Evolutionary conservation across 2,329 filamentous ascomycete species (phyloP).

Genomic region (Paracorniculantispora psalliotae): DNA sequence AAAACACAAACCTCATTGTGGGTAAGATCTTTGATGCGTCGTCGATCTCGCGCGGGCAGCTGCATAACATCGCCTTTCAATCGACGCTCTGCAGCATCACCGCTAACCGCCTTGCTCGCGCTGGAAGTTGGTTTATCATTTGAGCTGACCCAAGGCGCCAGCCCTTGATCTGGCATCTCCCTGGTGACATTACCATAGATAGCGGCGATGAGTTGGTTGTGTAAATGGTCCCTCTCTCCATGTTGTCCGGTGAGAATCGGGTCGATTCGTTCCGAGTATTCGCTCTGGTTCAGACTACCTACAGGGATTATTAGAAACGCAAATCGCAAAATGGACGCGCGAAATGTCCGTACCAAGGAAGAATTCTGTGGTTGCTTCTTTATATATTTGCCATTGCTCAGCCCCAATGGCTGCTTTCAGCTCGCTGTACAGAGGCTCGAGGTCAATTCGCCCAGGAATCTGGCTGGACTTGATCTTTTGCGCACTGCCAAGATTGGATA

Average conservation of each 20-base stretch:
- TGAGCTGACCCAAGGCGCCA: conserved; percentile 66
- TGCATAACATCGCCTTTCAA: conserved; percentile 68
- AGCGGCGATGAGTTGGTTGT: conserved; percentile 63
- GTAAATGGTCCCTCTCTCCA: conserved; percentile 57
- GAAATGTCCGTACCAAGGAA: conserved; percentile 46
- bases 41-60: conserved; percentile 59
- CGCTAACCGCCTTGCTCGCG: conserved; percentile 57
- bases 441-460: conserved; percentile 60
- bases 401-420: conserved; percentile 55
- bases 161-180: conserved; percentile 62
- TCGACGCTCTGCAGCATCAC: conserved; percentile 60
- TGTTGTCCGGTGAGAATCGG: conserved; percentile 52
- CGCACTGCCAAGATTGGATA: conserved; percentile 46
- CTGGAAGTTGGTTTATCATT: conserved; percentile 60
- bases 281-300: conserved; percentile 60
- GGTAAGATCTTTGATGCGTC: conserved; percentile 60
- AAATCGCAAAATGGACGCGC: not conserved
- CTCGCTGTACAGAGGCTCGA: conserved; percentile 59
- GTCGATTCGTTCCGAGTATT: conserved; percentile 56
- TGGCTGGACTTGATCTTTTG: conserved; percentile 57
- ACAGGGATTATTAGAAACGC: conserved; percentile 8
- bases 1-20: conserved; percentile 53
- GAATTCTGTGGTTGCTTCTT: conserved; percentile 58
- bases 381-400: conserved; percentile 61
- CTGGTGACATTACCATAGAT: conserved; percentile 66